Evolutionary conservation across 805 yeast species (phyloP), one percentile per base, ranked within the genome.

Genomic region (Wickerhamomyces ciferrii): DNA sequence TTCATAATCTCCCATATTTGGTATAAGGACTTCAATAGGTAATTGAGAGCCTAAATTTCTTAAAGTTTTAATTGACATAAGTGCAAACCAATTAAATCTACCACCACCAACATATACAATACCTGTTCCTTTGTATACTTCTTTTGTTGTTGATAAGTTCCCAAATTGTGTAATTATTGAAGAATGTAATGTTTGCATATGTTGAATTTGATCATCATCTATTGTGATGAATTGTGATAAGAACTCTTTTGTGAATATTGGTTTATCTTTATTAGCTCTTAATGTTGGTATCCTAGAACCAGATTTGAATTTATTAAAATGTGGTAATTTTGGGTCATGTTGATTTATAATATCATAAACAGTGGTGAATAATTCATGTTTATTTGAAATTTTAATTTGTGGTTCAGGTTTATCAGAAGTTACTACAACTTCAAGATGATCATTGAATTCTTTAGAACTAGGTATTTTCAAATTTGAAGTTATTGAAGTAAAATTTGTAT

Each of bases 81-180:
- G 66, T 9, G 88, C 78, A 54, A 83, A 71, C 74, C 91, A 83
- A 51, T 86, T 81, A 63, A 80, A 85, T 54, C 76, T 77, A 2
- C 91, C 92, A 32, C 95, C 95, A 27, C 91, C 92, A 20, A 86
- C 90, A 55, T 72, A 80, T 29, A 77, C 94, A 17, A 79, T 70
- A 11, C 82, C 86, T 58, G 10, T 39, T 37, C 70, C 62, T 3
- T 79, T 73, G 3, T 38, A 38, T 8, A 31, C 13, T 3, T 24
- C 25, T 5, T 29, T 18, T n/a, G n/a, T n/a, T 5, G 45, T 27
- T 27, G 31, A 27, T 27, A 27, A 10, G 14, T 27, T 27, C 4
- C 14, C 14, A 13, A 27, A 27, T 27, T 27, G 31, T 27, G 31
- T 27, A 8, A 10, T 13, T 27, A 27, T 27, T 27, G 31, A 27